Evolutionary conservation across 306 rosid genomes (phyloP).

Genomic region (Rosa rugosa): DNA sequence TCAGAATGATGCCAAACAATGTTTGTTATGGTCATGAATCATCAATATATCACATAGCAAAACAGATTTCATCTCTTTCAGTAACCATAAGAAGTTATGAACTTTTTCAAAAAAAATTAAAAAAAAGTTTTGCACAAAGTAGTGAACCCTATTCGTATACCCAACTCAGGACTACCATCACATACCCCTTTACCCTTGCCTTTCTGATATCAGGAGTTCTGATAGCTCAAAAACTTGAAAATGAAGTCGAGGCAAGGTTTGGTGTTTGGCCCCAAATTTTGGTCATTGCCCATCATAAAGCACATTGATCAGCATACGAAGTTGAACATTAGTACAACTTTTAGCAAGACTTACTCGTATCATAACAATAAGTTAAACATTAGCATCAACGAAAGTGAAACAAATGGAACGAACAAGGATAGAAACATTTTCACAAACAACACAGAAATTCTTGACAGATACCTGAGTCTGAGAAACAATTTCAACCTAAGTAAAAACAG

Average conservation of each 20-base stretch:
- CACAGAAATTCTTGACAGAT: conserved; percentile 4
- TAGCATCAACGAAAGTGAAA: background rate
- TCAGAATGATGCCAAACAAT: background rate
- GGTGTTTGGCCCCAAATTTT: background rate
- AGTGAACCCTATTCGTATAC: background rate
- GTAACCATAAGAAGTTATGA: background rate
- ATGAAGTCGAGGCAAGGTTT: background rate
- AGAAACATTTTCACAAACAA: conserved; percentile 19
- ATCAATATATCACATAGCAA: background rate
- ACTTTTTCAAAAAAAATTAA: background rate
- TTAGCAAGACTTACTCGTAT: background rate
- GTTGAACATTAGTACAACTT: background rate
- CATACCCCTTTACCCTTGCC: background rate
- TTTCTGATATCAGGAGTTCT: background rate
- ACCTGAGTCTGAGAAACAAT: background rate
- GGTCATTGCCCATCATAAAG: background rate
- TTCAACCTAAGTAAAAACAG: conserved; percentile 2
- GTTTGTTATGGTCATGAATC: background rate
- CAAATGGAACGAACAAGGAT: background rate
- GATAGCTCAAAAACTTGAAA: background rate
- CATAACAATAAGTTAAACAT: background rate
- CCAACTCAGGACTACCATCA: background rate
- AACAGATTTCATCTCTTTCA: background rate
- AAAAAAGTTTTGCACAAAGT: background rate
- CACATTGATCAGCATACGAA: background rate